Evolutionary conservation across 208 protist genomes (phyloP), one percentile per base, ranked within the genome.

Genomic region (Porcisia hertigi): DNA sequence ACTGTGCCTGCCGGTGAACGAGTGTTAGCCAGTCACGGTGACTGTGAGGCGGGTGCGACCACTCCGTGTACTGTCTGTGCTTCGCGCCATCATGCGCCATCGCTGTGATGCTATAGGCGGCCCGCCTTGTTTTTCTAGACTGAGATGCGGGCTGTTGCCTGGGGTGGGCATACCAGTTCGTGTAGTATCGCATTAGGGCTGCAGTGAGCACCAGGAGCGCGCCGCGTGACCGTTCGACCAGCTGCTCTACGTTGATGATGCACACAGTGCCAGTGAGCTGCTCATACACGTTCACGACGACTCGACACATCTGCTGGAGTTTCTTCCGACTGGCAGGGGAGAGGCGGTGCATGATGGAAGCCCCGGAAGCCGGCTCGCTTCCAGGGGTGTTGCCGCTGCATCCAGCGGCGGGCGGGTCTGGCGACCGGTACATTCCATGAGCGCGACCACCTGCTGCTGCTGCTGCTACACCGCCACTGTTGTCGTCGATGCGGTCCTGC

Each of bases 121-220:
- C 36, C 0, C 55, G 47, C 53, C 57, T 62, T 11, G 39, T 8
- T 55, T 45, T 43, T 36, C 34, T 76, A 39, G 75, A 71, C 20
- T 60, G 47, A 23, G 75, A 75, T 36, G 74, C 59, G 18, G 86
- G 82, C 43, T 79, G 76, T 65, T 86, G 88, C 4, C 82, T 71
- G 36, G 81, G 77, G 60, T 84, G 81, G 49, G 86, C 83, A 30
- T 87, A 70, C 88, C 89, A 96, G 71, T 92, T 93, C 18, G 92
- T 83, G 74, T 89, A 93, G 80, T 92, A 84, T 14, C 87, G 85
- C 75, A 96, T 77, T 30, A 96, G 78, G 6, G 82, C 84, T 11
- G 90, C 90, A 25, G 94, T 81, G 41, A 94, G 82, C 1, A 96
- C 80, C 5, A 96, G 80, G 65, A 88, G 82, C 36, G 76, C 59